Conservation (phyloP, 495 filamentous ascomycete genomes). For the Xylaria grammica region DNA sequence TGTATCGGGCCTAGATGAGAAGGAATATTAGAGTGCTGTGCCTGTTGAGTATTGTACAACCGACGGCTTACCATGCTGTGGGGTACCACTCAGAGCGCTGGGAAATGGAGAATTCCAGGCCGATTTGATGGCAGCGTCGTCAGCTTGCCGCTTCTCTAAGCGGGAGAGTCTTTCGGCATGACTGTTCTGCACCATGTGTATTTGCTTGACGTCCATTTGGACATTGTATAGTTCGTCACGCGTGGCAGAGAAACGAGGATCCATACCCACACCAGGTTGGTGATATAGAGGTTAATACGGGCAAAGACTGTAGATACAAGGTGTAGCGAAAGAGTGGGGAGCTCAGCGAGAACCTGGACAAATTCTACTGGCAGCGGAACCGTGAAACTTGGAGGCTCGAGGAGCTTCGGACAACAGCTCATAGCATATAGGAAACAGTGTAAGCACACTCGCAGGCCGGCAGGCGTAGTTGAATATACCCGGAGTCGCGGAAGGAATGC, state of each 20-base stretch:
- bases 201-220: constrained; percentile 83
- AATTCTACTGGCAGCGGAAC: constrained; percentile 1
- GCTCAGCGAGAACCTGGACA: background rate
- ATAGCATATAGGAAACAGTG: constrained; percentile 29
- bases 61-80: constrained; percentile 73
- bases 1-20: constrained; percentile 67
- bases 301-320: constrained; percentile 20
- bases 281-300: constrained; percentile 19
- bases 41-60: background rate
- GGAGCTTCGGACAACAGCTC: constrained; percentile 27
- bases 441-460: constrained; percentile 3
- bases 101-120: constrained; percentile 92
- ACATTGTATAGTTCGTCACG: constrained; percentile 84
- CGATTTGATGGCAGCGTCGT: constrained; percentile 80
- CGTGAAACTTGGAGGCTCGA: constrained; percentile 18
- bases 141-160: constrained; percentile 81
- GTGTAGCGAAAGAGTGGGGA: background rate
- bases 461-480: constrained; percentile 10
- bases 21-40: background rate
- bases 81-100: constrained; percentile 73
- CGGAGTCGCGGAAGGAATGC: constrained; percentile 22
- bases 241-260: constrained; percentile 56
- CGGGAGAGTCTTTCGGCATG: constrained; percentile 80
- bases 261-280: constrained; percentile 52
- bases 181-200: constrained; percentile 76